Evolutionary conservation across 179 eudicot genomes (phyloP), one percentile per base, ranked within the genome.

Genomic region (Sideroxylon spinosum): DNA sequence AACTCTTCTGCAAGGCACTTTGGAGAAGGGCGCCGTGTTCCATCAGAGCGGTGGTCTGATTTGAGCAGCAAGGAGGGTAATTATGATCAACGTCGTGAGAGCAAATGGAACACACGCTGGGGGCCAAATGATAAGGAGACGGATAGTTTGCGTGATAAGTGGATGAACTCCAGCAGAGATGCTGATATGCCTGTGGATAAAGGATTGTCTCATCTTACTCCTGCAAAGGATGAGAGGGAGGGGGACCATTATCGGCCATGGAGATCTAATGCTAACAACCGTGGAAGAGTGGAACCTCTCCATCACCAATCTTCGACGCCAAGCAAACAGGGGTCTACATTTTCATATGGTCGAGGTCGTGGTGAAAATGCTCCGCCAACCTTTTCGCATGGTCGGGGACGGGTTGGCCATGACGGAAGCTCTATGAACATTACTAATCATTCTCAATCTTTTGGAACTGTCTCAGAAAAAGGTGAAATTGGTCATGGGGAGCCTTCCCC

Each of bases 41-140:
- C 93, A 57, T 68, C 88, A 16, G 96, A 91, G 28, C 87, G 90
- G 37, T 82, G 93, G 96, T 73, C 85, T 80, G 96, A 94, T 88
- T 80, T 88, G 48, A 85, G 78, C 62, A 86, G 83, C 83, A 88
- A 64, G 89, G 99, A 95, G 55, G 74, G 72, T 79, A 86, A 77
- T 79, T 78, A 84, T 78, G 96, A 92, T 67, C 99, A 91, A 78
- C 97, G 91, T 4, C 95, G 94, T 32, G 97, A 90, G 81, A 84
- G 88, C 84, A 96, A 96, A 77, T 94, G 99, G 99, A 96, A 86
- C 82, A 80, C 93, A 12, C 93, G 98, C 61, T 94, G 99, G 99
- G 98, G 98, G n/a, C 94, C 93, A 23, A 90, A 90, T 81, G 83
- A 80, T 55, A 96, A 92, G 83, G 96, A 94, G 81, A 62, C 79